Percentiles rank a stretch among this genome's conserved stretches.
Conservation (phyloP, 2,329 filamentous ascomycete genomes). For the Stemphylium lycopersici region DNA sequence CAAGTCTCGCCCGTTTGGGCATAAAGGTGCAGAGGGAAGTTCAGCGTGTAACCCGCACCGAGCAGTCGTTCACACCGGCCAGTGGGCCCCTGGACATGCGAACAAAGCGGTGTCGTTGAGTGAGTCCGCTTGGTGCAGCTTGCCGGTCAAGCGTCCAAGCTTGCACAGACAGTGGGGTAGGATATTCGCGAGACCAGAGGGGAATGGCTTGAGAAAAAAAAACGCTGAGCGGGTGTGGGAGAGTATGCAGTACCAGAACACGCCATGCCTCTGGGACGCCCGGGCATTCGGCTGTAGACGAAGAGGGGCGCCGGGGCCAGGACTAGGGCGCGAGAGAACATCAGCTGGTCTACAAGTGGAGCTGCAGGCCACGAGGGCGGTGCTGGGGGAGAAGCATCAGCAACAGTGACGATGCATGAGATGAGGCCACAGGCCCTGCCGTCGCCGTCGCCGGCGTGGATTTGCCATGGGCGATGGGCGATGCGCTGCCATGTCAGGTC, state of each 20-base stretch:
- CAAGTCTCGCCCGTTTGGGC: constrained; percentile 39
- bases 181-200: not conserved
- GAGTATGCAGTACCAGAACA: constrained; percentile 6
- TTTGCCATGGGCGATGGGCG: constrained; percentile 1
- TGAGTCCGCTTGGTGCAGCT: constrained; percentile 3
- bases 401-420: constrained; percentile 29
- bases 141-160: constrained; percentile 3
- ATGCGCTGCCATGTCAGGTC: not conserved
- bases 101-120: constrained; percentile 25
- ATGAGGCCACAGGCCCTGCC: constrained; percentile 12
- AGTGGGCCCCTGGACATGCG: constrained; percentile 22
- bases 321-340: constrained; percentile 26
- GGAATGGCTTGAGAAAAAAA: not conserved
- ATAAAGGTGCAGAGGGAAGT: constrained; percentile 28
- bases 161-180: constrained; percentile 10
- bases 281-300: constrained; percentile 18
- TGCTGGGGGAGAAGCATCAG: constrained; percentile 22
- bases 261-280: constrained; percentile 13
- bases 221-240: not conserved
- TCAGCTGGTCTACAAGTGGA: constrained; percentile 29
- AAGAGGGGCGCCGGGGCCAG: constrained; percentile 18
- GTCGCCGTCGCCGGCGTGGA: not conserved
- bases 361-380: constrained; percentile 18
- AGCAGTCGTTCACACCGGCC: constrained; percentile 33
- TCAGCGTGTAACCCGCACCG: constrained; percentile 33